A percentile compares a stretch with the other conserved stretches of the same genome.
Evolutionary conservation across 2,329 filamentous ascomycete genomes (phyloP).

Genomic region (Fusarium staphyleae): DNA sequence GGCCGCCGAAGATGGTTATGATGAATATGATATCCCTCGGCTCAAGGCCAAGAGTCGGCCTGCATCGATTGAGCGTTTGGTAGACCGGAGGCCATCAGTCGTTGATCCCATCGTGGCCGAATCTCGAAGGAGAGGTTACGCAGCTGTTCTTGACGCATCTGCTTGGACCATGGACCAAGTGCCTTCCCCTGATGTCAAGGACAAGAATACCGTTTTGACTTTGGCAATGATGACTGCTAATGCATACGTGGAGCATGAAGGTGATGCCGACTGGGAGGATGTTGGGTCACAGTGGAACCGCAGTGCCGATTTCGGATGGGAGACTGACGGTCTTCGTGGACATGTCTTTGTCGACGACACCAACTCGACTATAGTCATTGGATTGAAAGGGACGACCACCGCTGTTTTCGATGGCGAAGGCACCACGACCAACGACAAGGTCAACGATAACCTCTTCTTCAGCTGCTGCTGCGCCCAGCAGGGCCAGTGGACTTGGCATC

Average conservation of each 20-base stretch:
- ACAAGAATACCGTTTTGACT: conserved; percentile 83
- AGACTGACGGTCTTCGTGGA: conserved; percentile 84
- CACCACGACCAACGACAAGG: conserved; percentile 95
- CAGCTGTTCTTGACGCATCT: conserved; percentile 71
- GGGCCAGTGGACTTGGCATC: conserved; percentile 86
- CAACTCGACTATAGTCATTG: conserved; percentile 89
- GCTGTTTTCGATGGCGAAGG: conserved; percentile 97
- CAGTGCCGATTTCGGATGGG: conserved; percentile 91
- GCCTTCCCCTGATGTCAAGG: conserved; percentile 79
- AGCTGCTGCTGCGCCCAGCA: conserved; percentile 97
- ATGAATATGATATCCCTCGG: conserved; percentile 57
- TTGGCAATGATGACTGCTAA: conserved; percentile 89
- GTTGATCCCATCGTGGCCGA: conserved; percentile 81
- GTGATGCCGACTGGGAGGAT: conserved; percentile 81
- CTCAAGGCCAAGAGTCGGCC: conserved; percentile 70
- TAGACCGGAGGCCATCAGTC: conserved; percentile 76
- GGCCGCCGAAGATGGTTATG: conserved; percentile 64
- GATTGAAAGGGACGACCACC: conserved; percentile 87
- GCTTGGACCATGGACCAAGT: conserved; percentile 87
- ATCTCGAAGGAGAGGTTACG: conserved; percentile 71
- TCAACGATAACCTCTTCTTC: conserved; percentile 98
- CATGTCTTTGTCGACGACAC: conserved; percentile 89
- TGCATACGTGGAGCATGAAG: conserved; percentile 80
- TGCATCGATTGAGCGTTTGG: conserved; percentile 78
- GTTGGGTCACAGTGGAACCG: conserved; percentile 82